Evolutionary conservation across 345 rosid species (phyloP).

Genomic region (Hibiscus syriacus): DNA sequence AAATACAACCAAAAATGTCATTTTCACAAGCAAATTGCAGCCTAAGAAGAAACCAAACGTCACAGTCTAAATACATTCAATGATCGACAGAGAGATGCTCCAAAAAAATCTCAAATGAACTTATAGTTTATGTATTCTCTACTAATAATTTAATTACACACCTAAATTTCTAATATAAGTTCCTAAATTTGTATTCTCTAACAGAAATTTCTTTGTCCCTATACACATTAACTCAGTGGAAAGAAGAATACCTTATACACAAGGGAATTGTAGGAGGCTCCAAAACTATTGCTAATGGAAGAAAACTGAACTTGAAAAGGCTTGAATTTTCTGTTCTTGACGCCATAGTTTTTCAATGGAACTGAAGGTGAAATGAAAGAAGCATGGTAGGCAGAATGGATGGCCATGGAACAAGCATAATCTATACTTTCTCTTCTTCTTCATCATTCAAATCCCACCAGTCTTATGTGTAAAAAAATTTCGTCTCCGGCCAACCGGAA

Average conservation of each 20-base stretch:
- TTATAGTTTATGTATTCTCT: too few species aligned
- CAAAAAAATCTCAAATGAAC: too few species aligned
- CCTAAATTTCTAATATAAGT: too few species aligned
- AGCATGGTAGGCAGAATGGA: constrained; percentile 33
- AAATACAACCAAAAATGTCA: background rate
- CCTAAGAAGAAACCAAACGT: background rate
- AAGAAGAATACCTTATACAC: constrained; percentile 52
- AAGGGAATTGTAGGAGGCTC: constrained; percentile 38
- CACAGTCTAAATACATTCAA: too few species aligned
- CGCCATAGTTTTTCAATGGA: constrained; percentile 12
- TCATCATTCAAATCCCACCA: constrained; percentile 40
- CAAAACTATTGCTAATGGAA: constrained; percentile 17
- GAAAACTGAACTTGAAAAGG: constrained; percentile 20
- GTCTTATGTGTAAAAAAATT: constrained; percentile 17
- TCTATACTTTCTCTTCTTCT: constrained; percentile 29
- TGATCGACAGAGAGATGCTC: too few species aligned
- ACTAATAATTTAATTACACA: too few species aligned
- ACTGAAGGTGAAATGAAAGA: too few species aligned
- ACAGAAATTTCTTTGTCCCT: too few species aligned
- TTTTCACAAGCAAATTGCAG: background rate
- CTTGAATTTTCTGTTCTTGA: constrained; percentile 8
- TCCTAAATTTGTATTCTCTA: too few species aligned
- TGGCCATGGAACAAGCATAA: constrained; percentile 73
- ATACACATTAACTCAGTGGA: background rate
- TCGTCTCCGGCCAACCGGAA: too few species aligned